Evolutionary conservation across 192 early-diverging fungal genomes (phyloP).

Genomic region (Mortierella antarctica): DNA sequence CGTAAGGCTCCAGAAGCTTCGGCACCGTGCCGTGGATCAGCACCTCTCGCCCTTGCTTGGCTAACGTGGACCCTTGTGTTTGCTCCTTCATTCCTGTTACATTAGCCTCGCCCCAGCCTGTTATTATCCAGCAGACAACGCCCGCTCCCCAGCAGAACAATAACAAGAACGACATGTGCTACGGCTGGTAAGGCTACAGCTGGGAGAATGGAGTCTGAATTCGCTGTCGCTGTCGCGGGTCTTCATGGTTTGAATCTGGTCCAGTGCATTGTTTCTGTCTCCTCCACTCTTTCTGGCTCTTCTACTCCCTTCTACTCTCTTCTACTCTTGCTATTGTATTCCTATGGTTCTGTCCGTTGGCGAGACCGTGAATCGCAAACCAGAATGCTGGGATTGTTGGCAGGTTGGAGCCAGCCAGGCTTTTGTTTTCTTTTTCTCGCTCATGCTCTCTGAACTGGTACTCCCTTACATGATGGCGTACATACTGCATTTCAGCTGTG

Average conservation of each 20-base stretch:
- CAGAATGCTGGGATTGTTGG: too few relatives aligned
- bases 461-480: too few relatives aligned
- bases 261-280: background rate
- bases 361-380: too few relatives aligned
- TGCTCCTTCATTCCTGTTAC: background rate
- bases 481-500: too few relatives aligned
- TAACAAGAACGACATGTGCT: constrained; percentile 39
- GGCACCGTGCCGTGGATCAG: background rate
- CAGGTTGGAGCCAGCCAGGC: too few relatives aligned
- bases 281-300: background rate
- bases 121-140: constrained; percentile 39
- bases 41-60: background rate
- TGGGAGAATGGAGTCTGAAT: background rate
- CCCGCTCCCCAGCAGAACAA: constrained; percentile 25
- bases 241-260: background rate
- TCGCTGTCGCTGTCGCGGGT: background rate
- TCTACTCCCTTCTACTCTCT: background rate
- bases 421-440: too few relatives aligned
- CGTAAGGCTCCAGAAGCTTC: constrained; percentile 13
- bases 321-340: too few relatives aligned
- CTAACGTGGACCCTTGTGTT: background rate
- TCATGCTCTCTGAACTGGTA: too few relatives aligned
- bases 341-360: too few relatives aligned
- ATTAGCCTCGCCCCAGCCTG: constrained; percentile 31
- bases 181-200: constrained; percentile 28